Evolutionary conservation across 192 early-diverging fungal genomes (phyloP), one percentile per base, ranked within the genome.

Genomic region (Podila clonocystis): DNA sequence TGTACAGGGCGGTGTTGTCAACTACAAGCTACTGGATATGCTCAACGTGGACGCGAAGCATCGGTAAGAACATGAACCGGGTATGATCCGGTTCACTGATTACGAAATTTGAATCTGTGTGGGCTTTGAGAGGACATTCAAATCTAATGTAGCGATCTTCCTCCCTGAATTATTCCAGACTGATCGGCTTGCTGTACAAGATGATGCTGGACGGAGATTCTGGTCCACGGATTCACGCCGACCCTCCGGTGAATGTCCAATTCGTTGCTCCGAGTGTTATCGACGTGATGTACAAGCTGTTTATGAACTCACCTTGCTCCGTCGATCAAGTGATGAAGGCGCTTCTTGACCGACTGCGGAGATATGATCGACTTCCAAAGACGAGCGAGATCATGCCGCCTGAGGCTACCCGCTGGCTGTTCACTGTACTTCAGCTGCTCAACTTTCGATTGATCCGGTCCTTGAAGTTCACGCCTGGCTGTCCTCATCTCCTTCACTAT

Each of bases 261-360:
- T 94, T 93, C 55, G 89, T 91, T 33, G 92, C 93, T 29, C 93
- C 93, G 24, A 87, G 91, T 67, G 88, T 91, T 2, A 80, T 93
- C 13, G 93, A 95, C 66, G 89, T 91, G n/a, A 88, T 93, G 38
- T 95, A 93, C 68, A 92, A 91, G 66, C 69, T 93, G 34, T 70
- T 93, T n/a, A 91, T 91, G 71, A 91, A 89, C 70, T 88, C 91
- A 55, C 93, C 93, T 38, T 92, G 91, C 65, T 91, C 92, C 0
- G 82, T 87, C 52, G 91, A 93, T 68, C 83, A 89, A 9, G 88
- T 93, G 82, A 89, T 92, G 72, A 91, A 90, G 75, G 90, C 91
- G 33, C 85, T 94, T 50, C 87, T 94, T 38, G 91, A 93, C 58
- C 92, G 92, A 75, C 74, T 93, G 31, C 85, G 88, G 65, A 85